Evolutionary conservation across 176 grass and related monocot genomes (phyloP).

Genomic region (Typha latifolia): DNA sequence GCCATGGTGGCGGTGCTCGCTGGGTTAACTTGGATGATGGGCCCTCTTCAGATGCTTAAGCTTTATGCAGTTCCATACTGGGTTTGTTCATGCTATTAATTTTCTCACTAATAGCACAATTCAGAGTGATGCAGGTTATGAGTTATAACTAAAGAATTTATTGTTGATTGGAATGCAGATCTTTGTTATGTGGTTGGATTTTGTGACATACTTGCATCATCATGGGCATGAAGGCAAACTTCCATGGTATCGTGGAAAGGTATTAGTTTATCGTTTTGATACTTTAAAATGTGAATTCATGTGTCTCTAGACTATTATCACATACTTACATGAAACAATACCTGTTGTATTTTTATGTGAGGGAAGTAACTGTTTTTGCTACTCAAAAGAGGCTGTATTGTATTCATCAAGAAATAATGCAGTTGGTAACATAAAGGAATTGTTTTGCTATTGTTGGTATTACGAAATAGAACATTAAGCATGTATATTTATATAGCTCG

Average conservation of each 20-base stretch:
- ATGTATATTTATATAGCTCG: too few relatives aligned
- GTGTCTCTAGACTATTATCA: too few relatives aligned
- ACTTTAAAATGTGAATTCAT: too few relatives aligned
- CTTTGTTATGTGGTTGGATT: constrained; percentile 86
- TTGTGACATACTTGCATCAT: constrained; percentile 93
- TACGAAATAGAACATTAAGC: too few relatives aligned
- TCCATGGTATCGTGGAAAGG: constrained; percentile 95
- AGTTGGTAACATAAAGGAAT: too few relatives aligned
- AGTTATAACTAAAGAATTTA: neutral
- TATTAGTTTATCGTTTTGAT: neutral
- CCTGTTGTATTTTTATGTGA: too few relatives aligned
- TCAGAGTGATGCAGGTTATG: neutral
- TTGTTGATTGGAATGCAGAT: constrained; percentile 44
- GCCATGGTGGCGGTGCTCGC: constrained; percentile 53
- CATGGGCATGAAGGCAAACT: constrained; percentile 85
- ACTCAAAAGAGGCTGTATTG: too few relatives aligned
- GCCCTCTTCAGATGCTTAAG: constrained; percentile 66
- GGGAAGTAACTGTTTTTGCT: too few relatives aligned
- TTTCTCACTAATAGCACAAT: neutral
- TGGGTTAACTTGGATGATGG: constrained; percentile 63
- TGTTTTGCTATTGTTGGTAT: too few relatives aligned
- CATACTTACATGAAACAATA: too few relatives aligned
- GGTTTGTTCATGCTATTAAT: constrained; percentile 25
- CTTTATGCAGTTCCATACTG: constrained; percentile 62
- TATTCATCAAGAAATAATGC: too few relatives aligned